Base-by-base conservation (phyloP, 176 grass and related monocot genomes). In the Carex pumila region DNA sequence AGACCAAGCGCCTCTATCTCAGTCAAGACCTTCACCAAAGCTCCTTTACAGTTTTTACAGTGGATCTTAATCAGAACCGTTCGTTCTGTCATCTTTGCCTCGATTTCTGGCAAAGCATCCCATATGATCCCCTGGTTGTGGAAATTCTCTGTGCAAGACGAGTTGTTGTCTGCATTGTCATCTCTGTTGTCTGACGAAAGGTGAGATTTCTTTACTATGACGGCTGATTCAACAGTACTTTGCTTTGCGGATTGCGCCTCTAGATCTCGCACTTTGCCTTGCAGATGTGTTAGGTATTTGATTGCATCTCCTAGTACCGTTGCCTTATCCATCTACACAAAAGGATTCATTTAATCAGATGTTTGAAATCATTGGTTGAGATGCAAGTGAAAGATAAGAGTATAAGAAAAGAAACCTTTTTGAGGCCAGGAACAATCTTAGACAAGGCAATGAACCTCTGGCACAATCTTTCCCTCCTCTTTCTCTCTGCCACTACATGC, bases 381-480 rank as follows among this genome's bases (percentile, higher is more conserved):
- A 6, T 39, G 5, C 37, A 39, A 6, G 32, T 34, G 32, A 2
- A 34, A 39, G 37, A 39, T 39, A 39, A 39, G 37, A 39, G 6
- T 39, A 5, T 39, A 39, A 39, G 37, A 39, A 39, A 39, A 6
- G 37, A 39, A 39, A 39, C 93, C 93, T 97, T 97, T 81, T 97
- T 94, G 62, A 97, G 92, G 13, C 87, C 94, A n/a, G 94, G 94
- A 13, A 97, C 92, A 59, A 97, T 94, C 72, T 90, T 90, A 80
- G 94, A 94, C 36, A 97, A 89, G 34, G 90, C 94, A 72, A 97
- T 97, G 85, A 97, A 97, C 53, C 90, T 87, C 89, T 97, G 90
- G 89, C 90, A 92, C 69, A 97, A 88, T 89, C 92, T 97, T 80
- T 94, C 94, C 18, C 94, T 91, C 58, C 94, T 85, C 87, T 88